Conservation (phyloP, 257 asterid genomes). For the Ligustrum vulgare region DNA sequence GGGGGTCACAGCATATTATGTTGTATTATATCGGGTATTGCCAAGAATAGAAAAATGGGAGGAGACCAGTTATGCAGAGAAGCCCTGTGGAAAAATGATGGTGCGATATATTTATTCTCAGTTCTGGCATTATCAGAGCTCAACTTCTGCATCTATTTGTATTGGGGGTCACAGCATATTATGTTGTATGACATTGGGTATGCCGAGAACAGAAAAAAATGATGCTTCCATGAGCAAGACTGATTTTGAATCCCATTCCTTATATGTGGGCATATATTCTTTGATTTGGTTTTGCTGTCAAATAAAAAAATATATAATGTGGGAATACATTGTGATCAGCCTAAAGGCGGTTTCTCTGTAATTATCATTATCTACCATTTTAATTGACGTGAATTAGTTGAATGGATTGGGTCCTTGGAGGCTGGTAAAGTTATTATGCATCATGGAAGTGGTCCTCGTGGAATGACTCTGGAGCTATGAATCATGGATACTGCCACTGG, state of each 20-base stretch:
- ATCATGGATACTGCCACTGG: neutral
- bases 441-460: neutral
- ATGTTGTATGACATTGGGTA: too few species aligned
- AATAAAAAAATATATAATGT: neutral
- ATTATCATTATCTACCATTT: neutral
- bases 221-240: neutral
- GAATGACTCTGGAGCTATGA: neutral
- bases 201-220: neutral
- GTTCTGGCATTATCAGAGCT: neutral
- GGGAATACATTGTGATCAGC: neutral
- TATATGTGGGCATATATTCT: neutral
- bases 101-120: neutral
- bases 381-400: slow-evolving; percentile 3
- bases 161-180: too few species aligned
- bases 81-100: neutral
- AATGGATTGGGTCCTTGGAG: slow-evolving; percentile 17
- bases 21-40: too few species aligned
- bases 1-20: too few species aligned
- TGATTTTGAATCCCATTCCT: neutral
- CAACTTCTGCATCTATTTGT: too few species aligned
- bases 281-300: neutral
- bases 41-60: neutral
- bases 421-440: neutral
- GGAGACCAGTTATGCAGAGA: neutral
- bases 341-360: neutral